phyloP scores from a whole-genome alignment of 2,329 filamentous ascomycete species.

The Exophiala sp. region DNA sequence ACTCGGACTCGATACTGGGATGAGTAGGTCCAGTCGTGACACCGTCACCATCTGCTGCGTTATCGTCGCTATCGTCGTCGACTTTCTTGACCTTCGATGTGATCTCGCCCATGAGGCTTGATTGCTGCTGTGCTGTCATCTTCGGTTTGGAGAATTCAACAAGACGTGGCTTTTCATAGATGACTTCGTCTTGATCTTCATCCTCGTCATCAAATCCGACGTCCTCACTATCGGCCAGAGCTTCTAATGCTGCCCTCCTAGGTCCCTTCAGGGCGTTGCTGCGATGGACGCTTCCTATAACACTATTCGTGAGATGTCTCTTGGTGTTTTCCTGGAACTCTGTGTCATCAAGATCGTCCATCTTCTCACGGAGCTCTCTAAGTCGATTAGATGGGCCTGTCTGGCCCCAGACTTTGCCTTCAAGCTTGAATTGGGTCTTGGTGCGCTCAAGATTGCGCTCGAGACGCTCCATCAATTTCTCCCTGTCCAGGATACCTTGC shows the following conservation, averaged over 20 bases:
- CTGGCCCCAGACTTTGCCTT: constrained; percentile 87
- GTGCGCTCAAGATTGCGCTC: constrained; percentile 95
- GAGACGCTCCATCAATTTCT: constrained; percentile 85
- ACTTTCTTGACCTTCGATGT: constrained; percentile 69
- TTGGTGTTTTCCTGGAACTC: constrained; percentile 54
- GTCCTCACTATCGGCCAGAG: constrained; percentile 36
- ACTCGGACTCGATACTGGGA: constrained; percentile 67
- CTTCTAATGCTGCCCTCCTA: constrained; percentile 37
- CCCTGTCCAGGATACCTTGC: constrained; percentile 89
- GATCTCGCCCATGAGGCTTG: constrained; percentile 68
- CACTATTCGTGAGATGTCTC: constrained; percentile 65
- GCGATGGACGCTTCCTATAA: constrained; percentile 69
- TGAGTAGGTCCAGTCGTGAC: constrained; percentile 72
- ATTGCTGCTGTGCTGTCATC: constrained; percentile 59
- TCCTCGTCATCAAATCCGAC: constrained; percentile 54
- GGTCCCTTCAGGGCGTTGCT: constrained; percentile 40
- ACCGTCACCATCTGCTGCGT: constrained; percentile 35
- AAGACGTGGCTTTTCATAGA: constrained; percentile 75
- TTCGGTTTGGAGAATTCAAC: constrained; percentile 74
- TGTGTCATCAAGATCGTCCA: constrained; percentile 67
- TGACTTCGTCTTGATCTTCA: constrained; percentile 57
- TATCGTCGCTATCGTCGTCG: constrained; percentile 64
- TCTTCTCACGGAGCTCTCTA: constrained; percentile 86
- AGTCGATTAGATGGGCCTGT: constrained; percentile 86
- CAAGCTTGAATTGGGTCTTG: constrained; percentile 96